phyloP scores from a whole-genome alignment of 2,329 filamentous ascomycete species.

The Botrytis fabae region DNA sequence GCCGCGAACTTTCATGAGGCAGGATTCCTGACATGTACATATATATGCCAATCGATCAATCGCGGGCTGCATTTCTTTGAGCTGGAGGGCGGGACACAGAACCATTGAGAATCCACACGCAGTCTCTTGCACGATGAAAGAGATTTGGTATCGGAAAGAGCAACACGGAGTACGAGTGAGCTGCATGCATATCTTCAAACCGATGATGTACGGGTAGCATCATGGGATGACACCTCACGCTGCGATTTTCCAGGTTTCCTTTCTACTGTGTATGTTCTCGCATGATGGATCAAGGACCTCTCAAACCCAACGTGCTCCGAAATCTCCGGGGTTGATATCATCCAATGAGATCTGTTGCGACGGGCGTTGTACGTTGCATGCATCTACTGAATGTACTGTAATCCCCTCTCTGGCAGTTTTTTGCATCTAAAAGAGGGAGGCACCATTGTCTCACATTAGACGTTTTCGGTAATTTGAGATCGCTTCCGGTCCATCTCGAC shows the following conservation, averaged over 20 bases:
- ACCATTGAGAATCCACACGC: no score
- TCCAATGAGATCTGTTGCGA: background rate
- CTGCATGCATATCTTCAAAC: background rate
- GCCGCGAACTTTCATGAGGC: background rate
- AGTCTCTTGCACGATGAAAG: no score
- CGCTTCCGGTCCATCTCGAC: background rate
- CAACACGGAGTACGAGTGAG: background rate
- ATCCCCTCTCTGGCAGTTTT: background rate
- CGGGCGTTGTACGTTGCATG: background rate
- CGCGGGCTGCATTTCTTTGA: background rate
- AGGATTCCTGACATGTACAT: background rate
- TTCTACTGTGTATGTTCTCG: background rate
- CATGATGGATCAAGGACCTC: background rate
- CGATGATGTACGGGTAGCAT: background rate
- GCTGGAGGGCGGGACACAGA: no score
- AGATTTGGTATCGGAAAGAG: background rate
- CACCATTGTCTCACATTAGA: slow-evolving; percentile 1
- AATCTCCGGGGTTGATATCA: background rate
- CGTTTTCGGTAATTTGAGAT: background rate
- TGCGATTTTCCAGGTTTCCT: background rate
- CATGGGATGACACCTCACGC: background rate
- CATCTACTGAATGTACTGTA: background rate
- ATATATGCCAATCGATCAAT: background rate
- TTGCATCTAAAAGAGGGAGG: background rate
- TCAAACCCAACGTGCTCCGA: background rate